Evolutionary conservation across 192 early-diverging fungal species (phyloP), one percentile per base, ranked within the genome.

Genomic region (Ramicandelaber brevisporus): DNA sequence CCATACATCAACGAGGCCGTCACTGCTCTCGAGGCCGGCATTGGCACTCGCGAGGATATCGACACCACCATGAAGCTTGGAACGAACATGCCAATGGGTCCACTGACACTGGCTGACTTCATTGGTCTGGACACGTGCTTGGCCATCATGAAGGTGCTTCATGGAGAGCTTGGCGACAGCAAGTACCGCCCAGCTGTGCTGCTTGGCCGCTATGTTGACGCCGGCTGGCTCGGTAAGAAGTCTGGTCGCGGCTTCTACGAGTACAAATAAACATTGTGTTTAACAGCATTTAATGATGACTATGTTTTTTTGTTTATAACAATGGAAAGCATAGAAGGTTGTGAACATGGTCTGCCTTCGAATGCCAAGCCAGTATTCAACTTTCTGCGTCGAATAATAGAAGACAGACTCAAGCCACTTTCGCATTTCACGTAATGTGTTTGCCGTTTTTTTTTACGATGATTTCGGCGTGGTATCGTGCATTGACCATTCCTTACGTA

Each of bases 1-100:
- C 92, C 92, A 20, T 97, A 97, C 58, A 97, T 97, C 41, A 97
- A 97, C 52, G 92, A 97, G 55, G 87, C 92, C 5, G 37, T 78
- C 6, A 73, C 78, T 37, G 70, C 73, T 8, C 54, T 88, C 12
- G 76, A 88, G 46, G 47, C 83, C 68, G 73, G 77, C 4, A 78
- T 85, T 49, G 85, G 78, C 4, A 72, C 69, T 14, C 61, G 63
- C 30, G 85, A 97, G 44, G 80, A 97, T 46, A 97, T 97, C 49
- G 92, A 97, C 43, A 79, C 74, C 4, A 97, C 92, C 27, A 97
- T 97, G 92, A 87, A 84, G 50, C 56, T 97, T 11, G 92, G 92
- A 24, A 79, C 80, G 14, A 97, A 96, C 52, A 72, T 68, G 40
- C 90, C 90, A 4, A 97, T 97, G 90, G 92, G 92, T 15, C 92